Conservation (phyloP, 179 eudicot genomes). For the Patellifolia procumbens region DNA sequence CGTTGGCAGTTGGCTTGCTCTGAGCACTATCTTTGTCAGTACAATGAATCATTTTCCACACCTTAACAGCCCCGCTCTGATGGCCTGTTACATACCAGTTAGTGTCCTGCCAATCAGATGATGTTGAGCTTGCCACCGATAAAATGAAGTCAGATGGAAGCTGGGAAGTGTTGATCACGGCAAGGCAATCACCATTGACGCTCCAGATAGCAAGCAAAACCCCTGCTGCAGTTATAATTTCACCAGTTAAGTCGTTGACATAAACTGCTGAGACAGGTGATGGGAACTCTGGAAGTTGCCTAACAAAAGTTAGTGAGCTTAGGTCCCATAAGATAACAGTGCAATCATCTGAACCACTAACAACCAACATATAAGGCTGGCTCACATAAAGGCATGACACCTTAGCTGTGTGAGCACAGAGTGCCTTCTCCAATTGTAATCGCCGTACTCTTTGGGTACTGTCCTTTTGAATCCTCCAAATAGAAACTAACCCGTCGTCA, state of each 20-base stretch:
- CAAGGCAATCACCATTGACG: conserved; percentile 91
- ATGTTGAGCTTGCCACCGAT: conserved; percentile 70
- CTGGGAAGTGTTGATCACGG: conserved; percentile 86
- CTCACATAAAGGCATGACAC: conserved; percentile 80
- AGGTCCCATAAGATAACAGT: conserved; percentile 93
- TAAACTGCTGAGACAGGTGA: conserved; percentile 84
- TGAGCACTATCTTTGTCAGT: conserved; percentile 44
- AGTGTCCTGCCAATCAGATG: conserved; percentile 81
- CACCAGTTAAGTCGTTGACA: conserved; percentile 86
- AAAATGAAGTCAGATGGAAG: conserved; percentile 86
- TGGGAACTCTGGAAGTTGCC: conserved; percentile 95
- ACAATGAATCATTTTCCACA: conserved; percentile 88
- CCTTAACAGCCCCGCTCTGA: conserved; percentile 91
- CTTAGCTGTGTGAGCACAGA: conserved; percentile 73
- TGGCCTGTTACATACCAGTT: conserved; percentile 97
- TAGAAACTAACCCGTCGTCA: conserved; percentile 80
- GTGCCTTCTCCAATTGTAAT: conserved; percentile 66
- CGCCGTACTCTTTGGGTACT: conserved; percentile 52
- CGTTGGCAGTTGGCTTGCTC: conserved; percentile 39
- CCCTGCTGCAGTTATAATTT: conserved; percentile 91
- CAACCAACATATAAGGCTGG: conserved; percentile 96
- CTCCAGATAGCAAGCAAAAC: conserved; percentile 90
- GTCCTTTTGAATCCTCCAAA: conserved; percentile 77
- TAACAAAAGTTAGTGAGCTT: conserved; percentile 71
- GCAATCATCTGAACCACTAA: conserved; percentile 93